Percentiles rank a stretch among this genome's conserved stretches.
phyloP scores from a whole-genome alignment of 2,329 filamentous ascomycete genomes.

The Penicillium olsonii region DNA sequence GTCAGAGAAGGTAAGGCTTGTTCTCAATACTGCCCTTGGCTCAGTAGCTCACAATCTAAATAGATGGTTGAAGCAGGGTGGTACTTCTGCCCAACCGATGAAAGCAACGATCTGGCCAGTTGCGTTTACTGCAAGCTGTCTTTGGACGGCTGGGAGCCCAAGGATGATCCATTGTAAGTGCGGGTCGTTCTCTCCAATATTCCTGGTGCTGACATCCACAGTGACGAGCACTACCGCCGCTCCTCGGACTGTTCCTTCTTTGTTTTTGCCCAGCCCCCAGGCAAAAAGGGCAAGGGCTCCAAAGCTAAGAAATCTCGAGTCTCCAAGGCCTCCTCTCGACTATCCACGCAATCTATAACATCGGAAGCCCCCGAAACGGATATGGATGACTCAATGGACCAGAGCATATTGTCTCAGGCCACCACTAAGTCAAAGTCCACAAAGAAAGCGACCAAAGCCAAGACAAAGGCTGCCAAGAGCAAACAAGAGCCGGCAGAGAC shows the following conservation, averaged over 20 bases:
- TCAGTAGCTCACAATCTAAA: constrained; percentile 17
- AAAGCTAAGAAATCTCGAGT: constrained; percentile 56
- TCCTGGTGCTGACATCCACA: constrained; percentile 38
- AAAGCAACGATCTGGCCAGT: constrained; percentile 84
- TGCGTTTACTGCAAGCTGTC: constrained; percentile 89
- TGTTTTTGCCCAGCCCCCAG: constrained; percentile 56
- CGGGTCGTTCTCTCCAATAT: constrained; percentile 22
- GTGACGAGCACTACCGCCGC: constrained; percentile 81
- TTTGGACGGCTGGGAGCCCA: constrained; percentile 91
- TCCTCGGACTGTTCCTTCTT: constrained; percentile 84
- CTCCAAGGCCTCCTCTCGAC: constrained; percentile 69
- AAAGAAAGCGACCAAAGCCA: constrained; percentile 41
- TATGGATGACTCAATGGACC: constrained; percentile 56
- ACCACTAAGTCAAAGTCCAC: constrained; percentile 57
- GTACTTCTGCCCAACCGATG: constrained; percentile 83
- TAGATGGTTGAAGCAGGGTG: constrained; percentile 89
- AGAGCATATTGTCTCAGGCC: constrained; percentile 55
- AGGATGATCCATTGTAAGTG: constrained; percentile 82
- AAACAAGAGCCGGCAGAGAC: constrained; percentile 51
- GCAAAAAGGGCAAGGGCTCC: constrained; percentile 59
- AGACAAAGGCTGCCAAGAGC: constrained; percentile 37
- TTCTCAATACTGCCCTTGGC: background rate
- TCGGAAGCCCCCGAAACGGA: constrained; percentile 48
- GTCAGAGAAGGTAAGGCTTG: constrained; percentile 69
- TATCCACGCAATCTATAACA: constrained; percentile 54